Evolutionary conservation across 306 rosid genomes (phyloP).

Genomic region (Oxytropis ochrocephala): DNA sequence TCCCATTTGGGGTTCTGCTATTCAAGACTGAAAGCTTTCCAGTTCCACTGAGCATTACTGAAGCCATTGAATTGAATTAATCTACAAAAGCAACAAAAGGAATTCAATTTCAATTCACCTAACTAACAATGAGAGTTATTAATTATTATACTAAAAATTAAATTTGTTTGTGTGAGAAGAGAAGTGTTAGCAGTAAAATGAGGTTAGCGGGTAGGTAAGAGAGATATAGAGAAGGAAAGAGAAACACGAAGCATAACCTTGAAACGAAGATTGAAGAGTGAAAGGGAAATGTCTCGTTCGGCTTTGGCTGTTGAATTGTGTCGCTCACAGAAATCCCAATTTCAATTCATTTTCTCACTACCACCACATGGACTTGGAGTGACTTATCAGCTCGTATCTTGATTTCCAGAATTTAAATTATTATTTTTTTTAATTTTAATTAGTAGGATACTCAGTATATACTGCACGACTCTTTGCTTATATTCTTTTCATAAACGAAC

Average conservation of each 20-base stretch:
- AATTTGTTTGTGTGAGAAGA: background rate
- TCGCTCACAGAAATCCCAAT: background rate
- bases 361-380: background rate
- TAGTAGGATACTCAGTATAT: too few species aligned
- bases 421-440: too few species aligned
- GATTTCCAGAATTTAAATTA: background rate
- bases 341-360: background rate
- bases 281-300: background rate
- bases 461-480: too few species aligned
- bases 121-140: background rate
- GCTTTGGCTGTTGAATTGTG: background rate
- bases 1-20: conserved; percentile 41
- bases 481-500: too few species aligned
- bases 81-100: background rate
- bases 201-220: background rate
- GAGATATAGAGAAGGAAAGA: background rate
- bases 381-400: background rate
- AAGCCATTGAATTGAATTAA: conserved; percentile 60
- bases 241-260: background rate
- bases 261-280: background rate
- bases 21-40: conserved; percentile 46
- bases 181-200: background rate
- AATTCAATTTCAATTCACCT: background rate
- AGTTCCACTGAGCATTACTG: conserved; percentile 63
- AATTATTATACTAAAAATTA: background rate